Evolutionary conservation across 495 filamentous ascomycete genomes (phyloP), one percentile per base, ranked within the genome.

Genomic region (Penicillium chermesinum): DNA sequence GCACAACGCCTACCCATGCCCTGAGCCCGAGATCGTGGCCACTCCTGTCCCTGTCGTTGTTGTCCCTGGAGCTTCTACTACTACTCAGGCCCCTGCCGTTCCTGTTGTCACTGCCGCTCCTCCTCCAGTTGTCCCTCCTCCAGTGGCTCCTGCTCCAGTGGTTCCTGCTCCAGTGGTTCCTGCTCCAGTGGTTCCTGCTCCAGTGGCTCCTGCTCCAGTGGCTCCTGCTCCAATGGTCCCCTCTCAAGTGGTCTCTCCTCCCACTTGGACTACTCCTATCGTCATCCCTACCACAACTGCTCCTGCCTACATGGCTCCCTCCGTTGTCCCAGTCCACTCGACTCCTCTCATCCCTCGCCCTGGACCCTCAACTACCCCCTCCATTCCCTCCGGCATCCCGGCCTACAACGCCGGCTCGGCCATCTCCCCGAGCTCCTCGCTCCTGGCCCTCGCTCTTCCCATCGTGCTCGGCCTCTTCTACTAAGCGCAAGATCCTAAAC

Each of bases 381-480:
- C 50, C 1, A 51, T 36, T 1, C 51, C 60, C 21, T 42, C 50
- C 1, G 21, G 38, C 1, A 17, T 43, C 46, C 57, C 60, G 12
- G 48, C 47, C 15, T 59, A 54, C 49, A 56, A 59, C 18, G 52
- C 62, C 9, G 55, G 56, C 20, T 56, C 59, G 0, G 27, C 59
- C 7, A 49, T 64, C 30, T 25, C 49, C 2, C 63, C 65, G 3
- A 57, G 46, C 14, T 58, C 52, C 0, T 22, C 50, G 0, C 15
- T 61, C 13, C 15, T 58, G 17, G 60, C 52, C 6, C 19, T 58
- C 0, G 54, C 49, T 33, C 35, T 61, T 10, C 49, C 58, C 16
- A 21, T 61, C 33, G 41, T 63, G 10, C 20, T 61, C 37, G 57
- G 57, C 10, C 22, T 61, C 21, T 54, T 63, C 38, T 50, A 58